Base-by-base conservation (phyloP, 352 stramenopile species). In the Pythium graminicola region DNA sequence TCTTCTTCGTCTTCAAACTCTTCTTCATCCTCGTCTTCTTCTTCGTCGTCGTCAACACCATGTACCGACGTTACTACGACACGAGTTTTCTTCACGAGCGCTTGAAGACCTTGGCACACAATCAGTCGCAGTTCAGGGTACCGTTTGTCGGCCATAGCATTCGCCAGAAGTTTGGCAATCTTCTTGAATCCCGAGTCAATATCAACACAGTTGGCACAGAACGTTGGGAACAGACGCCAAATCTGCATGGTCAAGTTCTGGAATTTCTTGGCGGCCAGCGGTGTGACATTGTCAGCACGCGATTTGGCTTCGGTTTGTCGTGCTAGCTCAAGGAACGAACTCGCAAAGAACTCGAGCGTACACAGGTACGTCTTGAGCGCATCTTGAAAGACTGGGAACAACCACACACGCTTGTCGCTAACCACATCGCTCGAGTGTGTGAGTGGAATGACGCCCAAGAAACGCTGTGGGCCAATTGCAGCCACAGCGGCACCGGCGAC, bases 21-120 rank as follows among this genome's bases (percentile, higher is more conserved):
- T 4, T 77, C 62, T n/a, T 72, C 64, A 2, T 76, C 50, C 6
- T 76, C 65, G 9, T 67, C 67, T 27, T 83, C 67, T 2, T 67
- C 67, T 11, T 76, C 62, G 4, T 64, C 70, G 41, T 81, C 61
- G 36, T 83, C 72, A 43, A 68, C 56, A 22, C 60, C 64, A 6
- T 65, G 53, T 45, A 72, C 57, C 17, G 62, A 65, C 44, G 66
- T 70, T 10, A 81, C 50, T 4, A 69, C 36, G 14, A 68, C 73
- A 20, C 78, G 76, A 10, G 76, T 87, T 26, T 67, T 70, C 63
- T 90, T 93, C 26, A 94, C 75, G 7, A 94, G 69, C 5, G 69
- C 74, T 50, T 90, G 78, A 10, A 94, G 77, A 60, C 84, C 84
- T 56, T 91, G 81, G 57, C 84, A 94, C n/a, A 94, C 80, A 24